phyloP scores from a whole-genome alignment of 441 rosid species.

The Populus hybrid region DNA sequence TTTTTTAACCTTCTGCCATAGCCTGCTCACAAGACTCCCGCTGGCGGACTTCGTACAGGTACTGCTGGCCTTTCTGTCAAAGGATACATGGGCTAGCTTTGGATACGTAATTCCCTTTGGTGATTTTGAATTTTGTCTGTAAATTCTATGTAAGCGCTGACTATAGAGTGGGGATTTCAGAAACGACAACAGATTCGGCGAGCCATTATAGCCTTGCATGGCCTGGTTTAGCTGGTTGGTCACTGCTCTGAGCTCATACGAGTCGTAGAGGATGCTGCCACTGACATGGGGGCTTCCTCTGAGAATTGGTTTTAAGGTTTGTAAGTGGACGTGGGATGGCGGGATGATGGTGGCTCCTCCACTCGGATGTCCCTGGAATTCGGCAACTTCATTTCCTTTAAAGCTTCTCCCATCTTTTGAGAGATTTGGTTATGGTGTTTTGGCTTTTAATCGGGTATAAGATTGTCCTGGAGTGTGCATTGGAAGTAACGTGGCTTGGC shows the following conservation, averaged over 20 bases:
- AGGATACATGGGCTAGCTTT: background rate
- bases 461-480: background rate
- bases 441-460: background rate
- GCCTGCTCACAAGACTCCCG: slow-evolving; percentile 26
- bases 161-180: slow-evolving; percentile 30
- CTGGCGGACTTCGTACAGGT: slow-evolving; percentile 8
- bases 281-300: slow-evolving; percentile 26
- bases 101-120: slow-evolving; percentile 22
- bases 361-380: background rate
- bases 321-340: background rate
- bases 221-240: slow-evolving; percentile 46
- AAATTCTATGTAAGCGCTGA: slow-evolving; percentile 15
- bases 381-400: slow-evolving; percentile 13
- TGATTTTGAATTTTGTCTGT: slow-evolving; percentile 20
- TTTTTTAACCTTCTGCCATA: slow-evolving; percentile 46
- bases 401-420: slow-evolving; percentile 18
- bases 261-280: slow-evolving; percentile 47
- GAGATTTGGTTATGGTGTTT: background rate
- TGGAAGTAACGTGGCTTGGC: slow-evolving; percentile 8
- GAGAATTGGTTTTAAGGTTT: slow-evolving; percentile 15
- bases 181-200: slow-evolving; percentile 22
- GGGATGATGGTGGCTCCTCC: background rate
- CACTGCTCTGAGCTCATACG: slow-evolving; percentile 39
- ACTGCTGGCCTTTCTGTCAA: background rate
- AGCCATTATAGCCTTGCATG: slow-evolving; percentile 25